phyloP scores from a whole-genome alignment of 2,329 filamentous ascomycete genomes.

The Aspergillus uvarum region DNA sequence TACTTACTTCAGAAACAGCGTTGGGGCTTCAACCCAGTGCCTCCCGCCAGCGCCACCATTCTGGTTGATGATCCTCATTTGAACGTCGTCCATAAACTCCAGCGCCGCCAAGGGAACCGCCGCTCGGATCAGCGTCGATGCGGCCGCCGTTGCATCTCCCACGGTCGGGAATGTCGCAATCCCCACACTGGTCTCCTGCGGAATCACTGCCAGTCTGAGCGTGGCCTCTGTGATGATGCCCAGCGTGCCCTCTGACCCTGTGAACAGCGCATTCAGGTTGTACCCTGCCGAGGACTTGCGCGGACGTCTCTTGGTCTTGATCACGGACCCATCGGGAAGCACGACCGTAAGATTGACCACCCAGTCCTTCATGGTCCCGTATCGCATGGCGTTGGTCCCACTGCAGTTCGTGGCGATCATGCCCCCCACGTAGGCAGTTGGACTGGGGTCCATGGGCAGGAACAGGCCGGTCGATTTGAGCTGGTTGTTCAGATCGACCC shows the following conservation, averaged over 20 bases:
- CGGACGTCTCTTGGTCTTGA: constrained; percentile 58
- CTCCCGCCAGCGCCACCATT: constrained; percentile 56
- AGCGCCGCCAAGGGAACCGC: constrained; percentile 61
- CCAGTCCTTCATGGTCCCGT: constrained; percentile 75
- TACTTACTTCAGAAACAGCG: constrained; percentile 41
- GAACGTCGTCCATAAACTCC: constrained; percentile 60
- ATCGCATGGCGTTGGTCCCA: constrained; percentile 60
- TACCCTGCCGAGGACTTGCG: constrained; percentile 67
- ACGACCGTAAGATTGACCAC: constrained; percentile 70
- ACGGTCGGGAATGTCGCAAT: constrained; percentile 59
- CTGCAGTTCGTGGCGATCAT: constrained; percentile 7
- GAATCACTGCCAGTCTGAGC: constrained; percentile 62
- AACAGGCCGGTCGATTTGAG: constrained; percentile 1
- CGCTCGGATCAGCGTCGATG: constrained; percentile 60
- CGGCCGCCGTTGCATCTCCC: constrained; percentile 60
- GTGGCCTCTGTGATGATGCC: constrained; percentile 69
- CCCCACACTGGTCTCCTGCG: constrained; percentile 61
- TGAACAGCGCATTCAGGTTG: constrained; percentile 64
- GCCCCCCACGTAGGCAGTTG: not conserved
- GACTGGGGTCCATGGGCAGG: constrained; percentile 6
- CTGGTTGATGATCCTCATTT: constrained; percentile 64
- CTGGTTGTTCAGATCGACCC: not conserved
- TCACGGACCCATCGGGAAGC: constrained; percentile 64
- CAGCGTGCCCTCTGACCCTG: constrained; percentile 67
- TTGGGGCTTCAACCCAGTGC: constrained; percentile 34